These are phyloP conservation scores for Senna siamea DNA, from an alignment of 306 rosid genomes.

Conservation along the genomic window DNA sequence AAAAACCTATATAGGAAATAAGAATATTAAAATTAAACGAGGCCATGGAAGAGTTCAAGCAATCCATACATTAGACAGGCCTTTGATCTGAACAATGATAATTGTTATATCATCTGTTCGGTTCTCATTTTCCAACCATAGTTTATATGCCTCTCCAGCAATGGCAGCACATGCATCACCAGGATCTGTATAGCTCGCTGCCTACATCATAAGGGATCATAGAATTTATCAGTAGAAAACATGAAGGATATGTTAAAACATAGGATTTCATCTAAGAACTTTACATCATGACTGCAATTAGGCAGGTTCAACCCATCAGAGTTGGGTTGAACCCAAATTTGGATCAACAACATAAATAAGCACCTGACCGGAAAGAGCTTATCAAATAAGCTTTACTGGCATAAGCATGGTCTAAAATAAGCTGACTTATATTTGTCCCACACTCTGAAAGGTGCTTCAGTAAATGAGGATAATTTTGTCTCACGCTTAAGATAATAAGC, in stretches of 20 bases:
- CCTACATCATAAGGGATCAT: constrained; percentile 46
- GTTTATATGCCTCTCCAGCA: constrained; percentile 83
- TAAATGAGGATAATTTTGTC: not conserved
- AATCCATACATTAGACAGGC: constrained; percentile 70
- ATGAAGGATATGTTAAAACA: constrained; percentile 5
- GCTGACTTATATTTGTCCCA: not conserved
- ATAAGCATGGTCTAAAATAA: not conserved
- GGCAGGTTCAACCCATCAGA: not conserved
- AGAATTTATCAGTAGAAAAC: constrained; percentile 28
- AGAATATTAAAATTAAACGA: constrained; percentile 17
- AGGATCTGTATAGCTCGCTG: constrained; percentile 70
- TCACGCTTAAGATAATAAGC: not conserved
- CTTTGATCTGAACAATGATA: constrained; percentile 79
- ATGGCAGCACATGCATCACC: constrained; percentile 90
- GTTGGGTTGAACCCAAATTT: not conserved
- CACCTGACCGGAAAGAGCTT: not conserved
- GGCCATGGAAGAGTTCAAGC: constrained; percentile 28
- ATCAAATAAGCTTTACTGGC: not conserved
- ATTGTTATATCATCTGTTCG: constrained; percentile 96
- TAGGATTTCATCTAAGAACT: constrained; percentile 21
- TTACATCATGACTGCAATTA: not conserved
- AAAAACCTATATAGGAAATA: constrained; percentile 19
- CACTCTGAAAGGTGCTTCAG: not conserved
- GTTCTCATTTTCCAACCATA: constrained; percentile 83
- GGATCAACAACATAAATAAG: not conserved